Conservation (phyloP, 2,329 filamentous ascomycete species). For the Passalora sequoiae region DNA sequence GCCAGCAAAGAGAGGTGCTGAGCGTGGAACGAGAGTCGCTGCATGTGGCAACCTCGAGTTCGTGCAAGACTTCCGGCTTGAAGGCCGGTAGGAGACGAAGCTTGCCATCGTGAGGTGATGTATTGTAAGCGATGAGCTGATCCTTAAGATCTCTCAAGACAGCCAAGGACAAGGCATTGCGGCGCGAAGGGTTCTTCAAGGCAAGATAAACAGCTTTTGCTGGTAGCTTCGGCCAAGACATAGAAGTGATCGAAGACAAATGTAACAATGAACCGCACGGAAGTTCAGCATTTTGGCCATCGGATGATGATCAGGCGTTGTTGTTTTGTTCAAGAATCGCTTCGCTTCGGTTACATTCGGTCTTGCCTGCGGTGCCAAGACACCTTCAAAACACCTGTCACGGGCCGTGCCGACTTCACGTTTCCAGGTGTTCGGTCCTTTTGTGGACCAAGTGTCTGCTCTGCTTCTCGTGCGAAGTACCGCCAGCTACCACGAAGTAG, state of each 20-base stretch:
- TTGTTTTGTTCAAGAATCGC: too few relatives aligned
- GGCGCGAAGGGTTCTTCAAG: slow-evolving; percentile 15
- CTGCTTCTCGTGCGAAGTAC: too few relatives aligned
- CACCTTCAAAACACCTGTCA: too few relatives aligned
- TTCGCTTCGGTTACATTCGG: too few relatives aligned
- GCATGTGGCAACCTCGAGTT: slow-evolving; percentile 10
- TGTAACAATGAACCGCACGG: too few relatives aligned
- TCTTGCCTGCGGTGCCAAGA: too few relatives aligned
- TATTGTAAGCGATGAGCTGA: slow-evolving; percentile 17
- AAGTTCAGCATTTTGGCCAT: too few relatives aligned
- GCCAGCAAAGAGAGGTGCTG: slow-evolving; percentile 7
- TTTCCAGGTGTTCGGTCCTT: too few relatives aligned
- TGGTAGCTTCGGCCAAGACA: slow-evolving; percentile 16
- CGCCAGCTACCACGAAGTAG: too few relatives aligned
- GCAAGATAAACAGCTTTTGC: slow-evolving; percentile 15
- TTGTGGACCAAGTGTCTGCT: too few relatives aligned
- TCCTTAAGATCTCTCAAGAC: slow-evolving; percentile 14
- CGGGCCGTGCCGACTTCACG: too few relatives aligned
- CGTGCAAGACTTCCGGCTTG: slow-evolving; percentile 9
- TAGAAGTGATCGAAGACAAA: not conserved
- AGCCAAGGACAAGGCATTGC: slow-evolving; percentile 15
- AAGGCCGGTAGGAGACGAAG: slow-evolving; percentile 16
- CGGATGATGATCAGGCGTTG: too few relatives aligned
- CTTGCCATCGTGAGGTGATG: slow-evolving; percentile 14
- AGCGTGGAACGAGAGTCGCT: not conserved